Base-by-base conservation (phyloP, 192 early-diverging fungal species). In the Allomyces arbusculus region DNA sequence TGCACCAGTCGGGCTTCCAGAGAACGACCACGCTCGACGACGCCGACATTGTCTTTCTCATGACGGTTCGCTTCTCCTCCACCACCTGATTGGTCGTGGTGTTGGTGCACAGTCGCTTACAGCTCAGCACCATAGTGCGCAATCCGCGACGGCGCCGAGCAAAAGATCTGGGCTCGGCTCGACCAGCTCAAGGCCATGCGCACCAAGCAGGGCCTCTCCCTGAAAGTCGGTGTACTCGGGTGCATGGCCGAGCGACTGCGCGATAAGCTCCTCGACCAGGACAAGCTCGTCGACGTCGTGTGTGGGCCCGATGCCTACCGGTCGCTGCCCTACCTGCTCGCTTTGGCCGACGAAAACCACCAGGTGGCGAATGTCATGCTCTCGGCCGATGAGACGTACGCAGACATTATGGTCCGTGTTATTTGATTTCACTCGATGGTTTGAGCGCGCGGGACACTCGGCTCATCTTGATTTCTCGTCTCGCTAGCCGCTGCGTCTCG, bases 241-340 rank as follows among this genome's bases (percentile, higher is more conserved):
- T 89, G 87, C 70, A 89, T 89, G 87, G 87, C 87, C 4, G 87
- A 89, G 70, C 73, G 87, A 64, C 79, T 89, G 20, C 86, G 86
- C 69, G 78, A 82, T 69, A 82, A 81, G 68, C 69, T 89, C 26
- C 73, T 89, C 6, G 86, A 88, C 61, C 68, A 79, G 1, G 87
- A 85, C 69, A 78, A 79, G 66, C 75, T 87, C 63, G 87, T 86
- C 1, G 85, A 89, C 71, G 77, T 89, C 23, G 87, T 89, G 24
- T 89, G 87, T 68, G 87, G 87, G 4, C 87, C 87, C 1, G 87
- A 89, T 66, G 87, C 79, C 12, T 89, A 89, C 66, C 78, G 87
- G 23, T 86, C 87, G 10, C 78, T 89, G 67, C 87, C 87, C 11
- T 79, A 84, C 68, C 75, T 89, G 40, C 79, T 89, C 63, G 82